Evolutionary conservation across 2,329 filamentous ascomycete species (phyloP).

Genomic region (Rhynchosporium graminicola): DNA sequence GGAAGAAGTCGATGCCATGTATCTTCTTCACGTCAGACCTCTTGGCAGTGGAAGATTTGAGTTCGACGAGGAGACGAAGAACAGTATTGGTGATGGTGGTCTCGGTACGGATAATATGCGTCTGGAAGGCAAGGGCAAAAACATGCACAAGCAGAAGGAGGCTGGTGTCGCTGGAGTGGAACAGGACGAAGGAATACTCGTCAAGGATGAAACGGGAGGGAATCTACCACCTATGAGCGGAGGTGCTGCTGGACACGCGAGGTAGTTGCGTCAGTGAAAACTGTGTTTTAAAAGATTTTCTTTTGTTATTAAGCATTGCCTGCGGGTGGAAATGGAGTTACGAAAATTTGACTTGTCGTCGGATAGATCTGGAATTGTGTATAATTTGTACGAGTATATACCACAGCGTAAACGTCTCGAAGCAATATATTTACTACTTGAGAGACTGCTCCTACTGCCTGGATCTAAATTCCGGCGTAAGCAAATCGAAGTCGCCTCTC

Average conservation of each 20-base stretch:
- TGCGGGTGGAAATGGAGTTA: background rate
- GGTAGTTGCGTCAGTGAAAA: background rate
- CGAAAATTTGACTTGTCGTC: background rate
- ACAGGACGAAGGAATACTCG: conserved; percentile 20
- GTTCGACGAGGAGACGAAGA: conserved; percentile 27
- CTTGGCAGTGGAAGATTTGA: conserved; percentile 22
- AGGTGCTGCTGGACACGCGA: background rate
- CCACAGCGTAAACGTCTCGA: too few species aligned
- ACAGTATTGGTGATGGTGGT: conserved; percentile 11
- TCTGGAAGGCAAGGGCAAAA: conserved; percentile 23
- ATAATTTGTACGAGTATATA: too few species aligned
- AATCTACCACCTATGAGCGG: conserved; percentile 9
- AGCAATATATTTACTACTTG: too few species aligned
- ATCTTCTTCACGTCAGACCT: conserved; percentile 43
- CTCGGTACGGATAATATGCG: conserved; percentile 30
- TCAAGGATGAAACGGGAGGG: conserved; percentile 8
- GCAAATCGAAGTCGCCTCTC: too few species aligned
- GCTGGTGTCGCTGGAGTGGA: conserved; percentile 14
- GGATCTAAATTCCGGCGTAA: too few species aligned
- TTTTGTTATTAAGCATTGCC: too few species aligned
- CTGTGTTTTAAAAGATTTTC: too few species aligned
- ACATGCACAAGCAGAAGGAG: conserved; percentile 26
- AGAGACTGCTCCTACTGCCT: too few species aligned
- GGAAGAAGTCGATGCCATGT: conserved; percentile 36
- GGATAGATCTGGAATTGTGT: too few species aligned